Base-by-base conservation (phyloP, 2,329 filamentous ascomycete genomes). In the Pyrenochaeta sp. region DNA sequence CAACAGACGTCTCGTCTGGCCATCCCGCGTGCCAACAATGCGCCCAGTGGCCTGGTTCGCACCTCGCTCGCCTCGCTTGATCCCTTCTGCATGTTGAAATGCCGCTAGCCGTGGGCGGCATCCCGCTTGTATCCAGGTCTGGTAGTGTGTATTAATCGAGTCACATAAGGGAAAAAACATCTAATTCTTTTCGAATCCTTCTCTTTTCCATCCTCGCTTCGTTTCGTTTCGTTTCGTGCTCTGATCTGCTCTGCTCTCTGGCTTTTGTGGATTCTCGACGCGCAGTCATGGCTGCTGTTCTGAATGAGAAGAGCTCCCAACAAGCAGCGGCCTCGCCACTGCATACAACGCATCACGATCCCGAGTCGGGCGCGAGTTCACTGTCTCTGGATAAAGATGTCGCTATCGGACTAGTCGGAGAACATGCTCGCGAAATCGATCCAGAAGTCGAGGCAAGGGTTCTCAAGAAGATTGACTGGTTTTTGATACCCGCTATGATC, bases 401-500 rank as follows among this genome's bases (percentile, higher is more conserved):
- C 19, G 86, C 86, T 2, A 79, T 88, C 52, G 82, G 81, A 8
- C 81, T 90, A 56, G 87, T 89, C 2, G 86, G 87, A 25, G 85
- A 88, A 58, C 79, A 83, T 63, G 78, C 79, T 3, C 83, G 84
- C 59, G 70, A 75, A 3, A 80, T 88, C 44, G 88, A 90, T 65
- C 83, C 85, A 0, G 78, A 73, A 0, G 74, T 87, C 0, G 84
- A 84, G 56, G 82, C 79, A 19, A 81, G 84, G 46, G 87, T 89
- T 8, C 75, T 90, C 25, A 80, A 85, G 47, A 91, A 90, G 77
- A 90, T 90, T 50, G 89, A 91, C 66, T 77, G 81, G 62, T 88
- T 88, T 61, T 75, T 91, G 45, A 89, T 91, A 34, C 89, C 89
- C 0, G 83, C 86, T 12, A 91, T 91, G 88, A 68, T 78, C 25